Percentiles rank a stretch among this genome's conserved stretches.
These are phyloP conservation scores for Cutaneotrichosporon cyanovorans DNA, from an alignment of 1,284 basidiomycete genomes.

Conservation along the genomic window DNA sequence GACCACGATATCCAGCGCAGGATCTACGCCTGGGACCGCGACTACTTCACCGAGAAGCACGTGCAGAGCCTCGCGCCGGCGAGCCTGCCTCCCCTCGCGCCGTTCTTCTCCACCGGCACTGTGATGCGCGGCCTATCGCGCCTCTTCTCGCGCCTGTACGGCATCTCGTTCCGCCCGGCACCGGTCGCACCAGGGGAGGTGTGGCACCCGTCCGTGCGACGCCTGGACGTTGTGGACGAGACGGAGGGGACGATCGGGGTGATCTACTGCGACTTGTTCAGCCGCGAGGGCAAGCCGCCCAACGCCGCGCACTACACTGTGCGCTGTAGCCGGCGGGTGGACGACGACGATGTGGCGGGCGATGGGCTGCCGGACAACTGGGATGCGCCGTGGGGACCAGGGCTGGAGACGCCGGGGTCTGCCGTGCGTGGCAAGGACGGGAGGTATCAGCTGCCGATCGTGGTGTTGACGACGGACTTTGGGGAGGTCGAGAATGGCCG, in stretches of 20 bases:
- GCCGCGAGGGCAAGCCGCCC: not conserved
- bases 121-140: constrained; percentile 79
- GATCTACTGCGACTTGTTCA: constrained; percentile 71
- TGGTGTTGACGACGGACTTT: constrained; percentile 89
- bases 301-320: constrained; percentile 86
- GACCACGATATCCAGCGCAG: not conserved
- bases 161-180: constrained; percentile 64
- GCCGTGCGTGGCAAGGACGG: constrained; percentile 53
- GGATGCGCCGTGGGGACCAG: constrained; percentile 35
- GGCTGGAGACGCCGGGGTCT: constrained; percentile 37
- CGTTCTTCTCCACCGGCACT: constrained; percentile 65
- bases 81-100: constrained; percentile 58
- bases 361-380: constrained; percentile 50
- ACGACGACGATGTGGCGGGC: constrained; percentile 71
- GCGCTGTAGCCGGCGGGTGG: constrained; percentile 81
- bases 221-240: constrained; percentile 80
- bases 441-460: constrained; percentile 78
- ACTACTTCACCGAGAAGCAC: constrained; percentile 58
- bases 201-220: constrained; percentile 82
- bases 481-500: constrained; percentile 53
- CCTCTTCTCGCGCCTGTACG: constrained; percentile 78
- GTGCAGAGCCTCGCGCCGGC: constrained; percentile 43
- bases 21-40: constrained; percentile 86
- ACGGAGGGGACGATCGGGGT: constrained; percentile 76
- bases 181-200: constrained; percentile 66